These are phyloP conservation scores for Lippia alba DNA, from an alignment of 305 asterid genomes.

Conservation along the genomic window DNA sequence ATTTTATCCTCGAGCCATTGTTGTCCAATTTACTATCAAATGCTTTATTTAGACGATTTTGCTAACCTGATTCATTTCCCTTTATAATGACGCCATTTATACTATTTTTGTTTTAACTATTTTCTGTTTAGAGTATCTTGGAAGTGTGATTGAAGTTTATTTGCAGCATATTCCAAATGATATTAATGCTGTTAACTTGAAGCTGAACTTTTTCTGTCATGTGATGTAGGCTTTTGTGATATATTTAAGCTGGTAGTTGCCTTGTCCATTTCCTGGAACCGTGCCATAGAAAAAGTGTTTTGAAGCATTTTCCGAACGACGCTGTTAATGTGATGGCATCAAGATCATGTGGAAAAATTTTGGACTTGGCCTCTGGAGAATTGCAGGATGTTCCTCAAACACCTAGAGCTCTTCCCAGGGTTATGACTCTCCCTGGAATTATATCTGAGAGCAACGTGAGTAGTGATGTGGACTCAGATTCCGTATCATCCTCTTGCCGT, in stretches of 20 bases:
- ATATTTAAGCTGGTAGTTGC: conserved; percentile 1
- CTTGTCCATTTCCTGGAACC: conserved; percentile 7
- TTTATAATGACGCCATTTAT: background rate
- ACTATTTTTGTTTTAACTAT: background rate
- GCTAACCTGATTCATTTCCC: background rate
- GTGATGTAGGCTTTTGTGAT: conserved; percentile 29
- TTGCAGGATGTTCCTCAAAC: conserved; percentile 53
- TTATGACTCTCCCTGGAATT: conserved; percentile 63
- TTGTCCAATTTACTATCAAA: background rate
- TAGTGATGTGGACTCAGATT: conserved; percentile 60
- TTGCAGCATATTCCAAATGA: background rate
- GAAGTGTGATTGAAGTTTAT: background rate
- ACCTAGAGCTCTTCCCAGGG: conserved; percentile 63
- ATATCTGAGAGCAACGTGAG: conserved; percentile 46
- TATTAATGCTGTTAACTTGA: background rate
- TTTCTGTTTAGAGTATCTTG: background rate
- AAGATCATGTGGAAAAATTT: conserved; percentile 49
- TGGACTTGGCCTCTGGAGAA: conserved; percentile 56
- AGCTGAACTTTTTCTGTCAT: background rate
- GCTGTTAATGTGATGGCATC: conserved; percentile 48
- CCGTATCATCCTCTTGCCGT: conserved; percentile 44
- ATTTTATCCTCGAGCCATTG: too few species aligned
- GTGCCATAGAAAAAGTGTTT: background rate
- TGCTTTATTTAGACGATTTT: background rate
- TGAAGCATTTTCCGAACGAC: background rate